These are phyloP conservation scores for Candida tetrigidarum DNA, from an alignment of 1,139 yeast species.

Conservation along the genomic window DNA sequence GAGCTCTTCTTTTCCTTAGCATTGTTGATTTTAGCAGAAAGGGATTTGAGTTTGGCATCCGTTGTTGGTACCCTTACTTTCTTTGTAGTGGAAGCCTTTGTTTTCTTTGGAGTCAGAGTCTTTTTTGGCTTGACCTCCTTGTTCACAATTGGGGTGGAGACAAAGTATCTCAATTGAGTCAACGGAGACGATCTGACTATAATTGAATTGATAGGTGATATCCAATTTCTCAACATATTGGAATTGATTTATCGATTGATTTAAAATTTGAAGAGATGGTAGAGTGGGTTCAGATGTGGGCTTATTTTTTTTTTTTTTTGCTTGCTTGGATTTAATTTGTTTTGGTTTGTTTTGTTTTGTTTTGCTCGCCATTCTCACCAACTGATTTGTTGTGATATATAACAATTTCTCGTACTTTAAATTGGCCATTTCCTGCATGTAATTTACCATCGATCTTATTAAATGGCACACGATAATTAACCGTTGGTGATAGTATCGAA, in stretches of 20 bases:
- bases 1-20: neutral
- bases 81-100: too few species aligned
- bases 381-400: neutral
- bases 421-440: neutral
- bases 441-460: too few species aligned
- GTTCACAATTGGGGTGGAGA: neutral
- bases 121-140: neutral
- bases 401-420: neutral
- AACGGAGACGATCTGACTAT: neutral
- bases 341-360: neutral
- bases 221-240: slow-evolving; percentile 3
- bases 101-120: neutral
- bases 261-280: neutral
- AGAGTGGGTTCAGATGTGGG: too few species aligned
- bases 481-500: too few species aligned
- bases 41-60: neutral
- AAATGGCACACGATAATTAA: too few species aligned
- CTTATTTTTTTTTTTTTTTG: neutral
- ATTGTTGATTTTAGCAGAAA: neutral
- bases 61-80: too few species aligned
- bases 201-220: neutral
- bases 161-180: neutral
- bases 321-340: neutral
- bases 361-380: neutral
- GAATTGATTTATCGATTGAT: neutral